These are phyloP conservation scores for Violaceomyces palustris DNA, from an alignment of 1,284 basidiomycete genomes.

Conservation along the genomic window DNA sequence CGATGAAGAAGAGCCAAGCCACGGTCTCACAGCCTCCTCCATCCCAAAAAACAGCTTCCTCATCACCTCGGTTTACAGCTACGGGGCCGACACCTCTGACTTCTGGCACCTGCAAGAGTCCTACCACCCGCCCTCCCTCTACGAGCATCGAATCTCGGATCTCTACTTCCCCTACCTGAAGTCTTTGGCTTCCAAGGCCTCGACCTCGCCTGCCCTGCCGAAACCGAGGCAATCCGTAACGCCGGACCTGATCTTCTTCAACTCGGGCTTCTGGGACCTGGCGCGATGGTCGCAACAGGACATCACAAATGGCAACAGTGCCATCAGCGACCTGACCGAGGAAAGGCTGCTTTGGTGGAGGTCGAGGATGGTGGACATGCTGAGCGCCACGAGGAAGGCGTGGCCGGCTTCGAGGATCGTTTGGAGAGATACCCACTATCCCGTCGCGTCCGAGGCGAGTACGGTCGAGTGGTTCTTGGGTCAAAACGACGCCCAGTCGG, in stretches of 20 bases:
- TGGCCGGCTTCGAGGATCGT: constrained; percentile 23
- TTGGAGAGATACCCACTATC: constrained; percentile 37
- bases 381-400: constrained; percentile 12
- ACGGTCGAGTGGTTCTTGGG: constrained; percentile 40
- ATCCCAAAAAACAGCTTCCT: too few species aligned
- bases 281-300: constrained; percentile 53
- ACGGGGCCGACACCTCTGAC: constrained; percentile 52
- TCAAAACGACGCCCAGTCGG: constrained; percentile 12
- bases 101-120: constrained; percentile 47
- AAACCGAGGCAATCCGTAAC: constrained; percentile 30
- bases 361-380: constrained; percentile 45
- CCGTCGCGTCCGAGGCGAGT: constrained; percentile 19
- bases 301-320: constrained; percentile 26
- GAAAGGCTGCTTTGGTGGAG: constrained; percentile 53
- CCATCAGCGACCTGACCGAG: constrained; percentile 42
- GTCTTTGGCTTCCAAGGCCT: constrained; percentile 7
- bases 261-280: constrained; percentile 53
- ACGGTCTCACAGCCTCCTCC: too few species aligned
- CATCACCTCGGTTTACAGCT: constrained; percentile 53
- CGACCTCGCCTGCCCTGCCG: constrained; percentile 20
- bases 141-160: constrained; percentile 52
- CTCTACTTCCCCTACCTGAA: constrained; percentile 48
- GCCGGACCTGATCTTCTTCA: constrained; percentile 53
- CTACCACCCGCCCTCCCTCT: constrained; percentile 50
- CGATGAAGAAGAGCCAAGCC: too few species aligned